These are phyloP conservation scores for Nothophoma quercina DNA, from an alignment of 2,329 filamentous ascomycete species.

Conservation along the genomic window DNA sequence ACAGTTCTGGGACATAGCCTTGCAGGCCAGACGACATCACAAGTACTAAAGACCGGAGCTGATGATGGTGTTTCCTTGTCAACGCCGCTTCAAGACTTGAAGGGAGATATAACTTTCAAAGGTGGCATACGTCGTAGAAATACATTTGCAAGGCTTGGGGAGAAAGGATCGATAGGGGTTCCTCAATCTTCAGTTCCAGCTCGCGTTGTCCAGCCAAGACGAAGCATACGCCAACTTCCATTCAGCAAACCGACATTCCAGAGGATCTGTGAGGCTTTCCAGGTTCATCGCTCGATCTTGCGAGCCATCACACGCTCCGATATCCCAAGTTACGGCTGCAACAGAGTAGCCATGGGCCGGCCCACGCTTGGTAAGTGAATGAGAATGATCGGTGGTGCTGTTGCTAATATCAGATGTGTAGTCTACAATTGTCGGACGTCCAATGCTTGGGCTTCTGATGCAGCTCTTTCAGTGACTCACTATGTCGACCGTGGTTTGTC, in stretches of 20 bases:
- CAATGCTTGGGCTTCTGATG: conserved; percentile 26
- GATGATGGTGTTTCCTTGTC: no score
- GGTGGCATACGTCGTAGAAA: no score
- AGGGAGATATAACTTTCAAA: no score
- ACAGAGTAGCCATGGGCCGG: conserved; percentile 17
- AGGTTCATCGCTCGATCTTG: conserved; percentile 23
- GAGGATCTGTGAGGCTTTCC: conserved; percentile 12
- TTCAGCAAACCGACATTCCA: conserved; percentile 21
- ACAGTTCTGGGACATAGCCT: no score
- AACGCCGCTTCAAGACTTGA: no score
- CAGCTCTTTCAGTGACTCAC: conserved; percentile 26
- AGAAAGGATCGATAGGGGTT: no score
- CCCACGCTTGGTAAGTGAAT: conserved; percentile 16
- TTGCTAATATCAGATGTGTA: neutral
- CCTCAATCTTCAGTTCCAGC: no score
- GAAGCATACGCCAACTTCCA: conserved; percentile 16
- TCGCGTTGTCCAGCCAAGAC: no score
- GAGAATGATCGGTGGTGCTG: neutral
- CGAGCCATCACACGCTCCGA: conserved; percentile 22
- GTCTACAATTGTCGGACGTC: conserved; percentile 30
- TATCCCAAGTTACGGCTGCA: conserved; percentile 19
- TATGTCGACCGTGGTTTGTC: conserved; percentile 15
- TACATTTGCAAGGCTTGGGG: no score
- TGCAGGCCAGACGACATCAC: no score
- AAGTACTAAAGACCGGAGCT: no score